Percentiles rank a stretch among this genome's conserved stretches.
Evolutionary conservation across 164 flowering plant genomes (phyloP).

Genomic region (Magnolia officinalis): DNA sequence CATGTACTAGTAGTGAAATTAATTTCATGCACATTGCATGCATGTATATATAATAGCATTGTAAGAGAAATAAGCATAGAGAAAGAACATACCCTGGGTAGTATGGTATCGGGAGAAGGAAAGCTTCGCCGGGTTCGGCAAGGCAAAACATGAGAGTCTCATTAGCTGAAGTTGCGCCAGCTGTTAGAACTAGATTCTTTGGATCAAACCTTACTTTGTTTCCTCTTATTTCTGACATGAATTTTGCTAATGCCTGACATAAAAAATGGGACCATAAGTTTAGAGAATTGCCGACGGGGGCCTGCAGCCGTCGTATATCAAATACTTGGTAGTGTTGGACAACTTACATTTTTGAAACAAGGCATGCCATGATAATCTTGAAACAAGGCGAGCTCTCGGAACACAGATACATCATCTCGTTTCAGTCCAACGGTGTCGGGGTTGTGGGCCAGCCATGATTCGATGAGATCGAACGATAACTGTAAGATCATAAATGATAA

Average conservation of each 20-base stretch:
- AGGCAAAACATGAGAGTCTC: slow-evolving; percentile 48
- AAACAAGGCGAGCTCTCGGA: slow-evolving; percentile 48
- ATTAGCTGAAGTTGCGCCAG: slow-evolving; percentile 50
- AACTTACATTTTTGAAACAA: slow-evolving; percentile 39
- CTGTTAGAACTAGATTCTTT: slow-evolving; percentile 41
- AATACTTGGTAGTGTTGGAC: background rate
- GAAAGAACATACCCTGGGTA: slow-evolving; percentile 39
- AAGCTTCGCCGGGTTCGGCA: slow-evolving; percentile 45
- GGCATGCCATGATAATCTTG: slow-evolving; percentile 55
- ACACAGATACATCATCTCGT: slow-evolving; percentile 28
- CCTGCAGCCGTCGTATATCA: background rate
- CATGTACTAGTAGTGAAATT: background rate
- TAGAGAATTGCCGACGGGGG: background rate
- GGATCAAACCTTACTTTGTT: slow-evolving; percentile 39
- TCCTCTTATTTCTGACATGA: slow-evolving; percentile 43
- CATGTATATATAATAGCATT: background rate
- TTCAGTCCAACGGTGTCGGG: slow-evolving; percentile 26
- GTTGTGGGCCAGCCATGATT: slow-evolving; percentile 40
- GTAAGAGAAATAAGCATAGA: background rate
- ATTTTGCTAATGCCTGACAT: slow-evolving; percentile 33
- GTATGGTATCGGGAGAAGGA: slow-evolving; percentile 46
- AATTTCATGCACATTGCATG: background rate
- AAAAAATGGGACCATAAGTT: background rate
- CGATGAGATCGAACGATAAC: slow-evolving; percentile 48
- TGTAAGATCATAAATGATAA: background rate